Conservation (phyloP, 1,284 basidiomycete genomes). For the Moesziomyces globuligerus region DNA sequence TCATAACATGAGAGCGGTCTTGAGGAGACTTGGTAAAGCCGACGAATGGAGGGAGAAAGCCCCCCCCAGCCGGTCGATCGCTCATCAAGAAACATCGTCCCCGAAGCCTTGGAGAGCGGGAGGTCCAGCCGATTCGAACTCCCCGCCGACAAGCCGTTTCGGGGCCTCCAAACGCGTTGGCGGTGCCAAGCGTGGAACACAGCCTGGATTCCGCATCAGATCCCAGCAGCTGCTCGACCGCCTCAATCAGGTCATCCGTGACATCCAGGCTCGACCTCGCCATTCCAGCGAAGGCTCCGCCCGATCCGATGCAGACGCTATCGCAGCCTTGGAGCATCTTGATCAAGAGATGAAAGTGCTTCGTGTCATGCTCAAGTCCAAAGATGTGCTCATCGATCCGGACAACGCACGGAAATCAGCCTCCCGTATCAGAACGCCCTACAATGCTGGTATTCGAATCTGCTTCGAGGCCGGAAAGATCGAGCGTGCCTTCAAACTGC, state of each 20-base stretch:
- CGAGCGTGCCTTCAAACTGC: slow-evolving; percentile 25
- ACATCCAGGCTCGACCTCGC: not conserved
- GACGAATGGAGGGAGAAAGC: slow-evolving; percentile 17
- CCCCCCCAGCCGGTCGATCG: no score
- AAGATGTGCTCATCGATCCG: slow-evolving; percentile 28
- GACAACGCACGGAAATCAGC: slow-evolving; percentile 37
- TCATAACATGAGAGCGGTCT: slow-evolving; percentile 18
- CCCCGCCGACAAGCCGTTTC: no score
- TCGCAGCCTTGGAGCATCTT: slow-evolving; percentile 12
- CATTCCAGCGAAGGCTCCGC: not conserved
- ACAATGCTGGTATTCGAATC: slow-evolving; percentile 29
- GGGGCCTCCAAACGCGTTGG: not conserved
- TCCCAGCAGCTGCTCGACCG: slow-evolving; percentile 12
- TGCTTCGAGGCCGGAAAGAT: slow-evolving; percentile 9
- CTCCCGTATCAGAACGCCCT: slow-evolving; percentile 39
- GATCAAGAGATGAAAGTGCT: slow-evolving; percentile 37
- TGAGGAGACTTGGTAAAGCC: slow-evolving; percentile 16
- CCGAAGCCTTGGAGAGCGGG: no score
- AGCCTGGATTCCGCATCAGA: slow-evolving; percentile 24
- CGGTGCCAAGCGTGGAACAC: not conserved
- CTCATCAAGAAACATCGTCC: no score
- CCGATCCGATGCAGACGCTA: slow-evolving; percentile 13
- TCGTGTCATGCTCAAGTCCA: slow-evolving; percentile 37
- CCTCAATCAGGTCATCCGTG: not conserved
- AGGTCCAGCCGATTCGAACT: no score